A percentile compares a stretch with the other conserved stretches of the same genome.
Evolutionary conservation across 176 grass and related monocot genomes (phyloP).

Genomic region (Oryza meridionalis): DNA sequence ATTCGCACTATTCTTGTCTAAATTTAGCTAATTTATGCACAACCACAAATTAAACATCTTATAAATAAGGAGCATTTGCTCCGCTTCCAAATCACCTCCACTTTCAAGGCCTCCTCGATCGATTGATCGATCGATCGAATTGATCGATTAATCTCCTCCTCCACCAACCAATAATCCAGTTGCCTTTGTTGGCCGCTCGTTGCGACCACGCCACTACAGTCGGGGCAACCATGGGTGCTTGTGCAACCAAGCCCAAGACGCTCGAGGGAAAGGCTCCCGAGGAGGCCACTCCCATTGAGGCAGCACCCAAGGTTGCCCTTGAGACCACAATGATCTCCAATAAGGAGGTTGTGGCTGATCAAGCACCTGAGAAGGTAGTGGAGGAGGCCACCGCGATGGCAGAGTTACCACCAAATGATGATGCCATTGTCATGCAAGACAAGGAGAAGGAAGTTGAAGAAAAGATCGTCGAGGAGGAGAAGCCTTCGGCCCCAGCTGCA

Average conservation of each 20-base stretch:
- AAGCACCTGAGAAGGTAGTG: constrained; percentile 33
- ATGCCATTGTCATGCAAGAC: too few species aligned
- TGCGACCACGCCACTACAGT: not conserved
- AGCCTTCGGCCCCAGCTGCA: too few species aligned
- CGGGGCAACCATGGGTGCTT: constrained; percentile 56
- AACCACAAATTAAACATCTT: not conserved
- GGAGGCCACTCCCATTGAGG: constrained; percentile 23
- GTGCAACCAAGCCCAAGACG: constrained; percentile 57
- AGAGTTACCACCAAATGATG: too few species aligned
- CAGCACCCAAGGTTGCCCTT: constrained; percentile 45
- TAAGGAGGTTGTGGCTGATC: constrained; percentile 36
- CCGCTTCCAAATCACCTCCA: constrained; percentile 39
- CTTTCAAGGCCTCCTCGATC: constrained; percentile 22
- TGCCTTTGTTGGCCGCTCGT: not conserved
- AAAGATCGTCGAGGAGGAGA: too few species aligned
- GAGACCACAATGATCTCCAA: not conserved
- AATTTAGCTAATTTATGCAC: not conserved
- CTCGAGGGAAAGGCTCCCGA: constrained; percentile 42
- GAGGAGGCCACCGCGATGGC: not conserved
- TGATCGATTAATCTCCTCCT: not conserved
- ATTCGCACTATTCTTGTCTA: not conserved
- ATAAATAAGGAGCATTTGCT: not conserved
- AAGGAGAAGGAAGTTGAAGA: too few species aligned
- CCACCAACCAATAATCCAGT: constrained; percentile 17
- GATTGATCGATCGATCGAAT: too few species aligned